These are phyloP conservation scores for Microsporum audouinii DNA, from an alignment of 2,329 filamentous ascomycete genomes.

Conservation along the genomic window DNA sequence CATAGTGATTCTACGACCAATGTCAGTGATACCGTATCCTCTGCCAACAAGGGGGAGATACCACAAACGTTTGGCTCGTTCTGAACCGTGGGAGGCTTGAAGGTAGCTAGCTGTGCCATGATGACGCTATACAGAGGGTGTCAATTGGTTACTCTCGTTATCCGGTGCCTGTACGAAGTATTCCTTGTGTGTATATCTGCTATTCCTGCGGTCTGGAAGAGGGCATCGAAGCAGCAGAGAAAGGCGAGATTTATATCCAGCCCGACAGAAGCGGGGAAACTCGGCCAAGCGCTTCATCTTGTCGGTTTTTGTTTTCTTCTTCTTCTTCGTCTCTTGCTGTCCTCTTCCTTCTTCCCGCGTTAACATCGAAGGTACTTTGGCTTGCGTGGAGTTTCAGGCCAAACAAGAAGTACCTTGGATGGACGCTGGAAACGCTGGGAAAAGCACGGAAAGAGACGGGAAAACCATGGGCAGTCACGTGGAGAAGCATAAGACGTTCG, in stretches of 20 bases:
- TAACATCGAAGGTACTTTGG: background rate
- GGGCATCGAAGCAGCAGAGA: background rate
- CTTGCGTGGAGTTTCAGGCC: background rate
- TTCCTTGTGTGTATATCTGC: background rate
- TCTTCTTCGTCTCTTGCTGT: background rate
- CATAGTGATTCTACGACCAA: slow-evolving; percentile 64
- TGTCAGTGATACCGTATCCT: slow-evolving; percentile 3
- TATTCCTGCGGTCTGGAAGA: background rate
- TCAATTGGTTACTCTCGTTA: background rate
- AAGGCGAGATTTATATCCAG: background rate
- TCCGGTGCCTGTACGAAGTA: background rate
- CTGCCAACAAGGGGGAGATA: background rate
- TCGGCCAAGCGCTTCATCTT: background rate
- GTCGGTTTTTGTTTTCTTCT: background rate
- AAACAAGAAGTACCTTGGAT: background rate
- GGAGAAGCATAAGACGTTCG: background rate
- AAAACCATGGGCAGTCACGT: background rate
- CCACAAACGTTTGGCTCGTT: slow-evolving; percentile 88
- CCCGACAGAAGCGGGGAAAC: background rate
- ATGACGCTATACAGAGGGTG: background rate
- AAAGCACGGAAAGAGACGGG: background rate
- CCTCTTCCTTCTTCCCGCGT: background rate
- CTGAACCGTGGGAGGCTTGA: slow-evolving; percentile 73
- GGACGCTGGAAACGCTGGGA: background rate
- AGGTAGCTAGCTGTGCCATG: slow-evolving; percentile 57